These are phyloP conservation scores for Celoporthe dispersa DNA, from an alignment of 2,329 filamentous ascomycete genomes.

Conservation along the genomic window DNA sequence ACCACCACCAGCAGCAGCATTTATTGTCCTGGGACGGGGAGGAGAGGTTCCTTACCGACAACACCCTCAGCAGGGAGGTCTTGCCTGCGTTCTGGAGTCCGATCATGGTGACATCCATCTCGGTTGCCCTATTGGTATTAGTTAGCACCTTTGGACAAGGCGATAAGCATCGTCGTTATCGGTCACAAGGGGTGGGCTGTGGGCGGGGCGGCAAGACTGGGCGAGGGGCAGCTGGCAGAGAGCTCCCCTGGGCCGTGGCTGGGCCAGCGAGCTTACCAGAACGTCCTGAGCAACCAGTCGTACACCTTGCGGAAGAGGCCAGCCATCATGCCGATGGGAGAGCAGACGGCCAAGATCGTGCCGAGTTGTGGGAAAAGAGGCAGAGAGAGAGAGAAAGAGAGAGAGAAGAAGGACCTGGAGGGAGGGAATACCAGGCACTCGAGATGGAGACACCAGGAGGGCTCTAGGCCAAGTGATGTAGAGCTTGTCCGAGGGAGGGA, in stretches of 20 bases:
- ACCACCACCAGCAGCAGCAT: neutral
- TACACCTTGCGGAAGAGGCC: slow-evolving; percentile 93
- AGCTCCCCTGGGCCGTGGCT: neutral
- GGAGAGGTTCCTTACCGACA: slow-evolving; percentile 73
- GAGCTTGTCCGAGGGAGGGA: slow-evolving; percentile 33
- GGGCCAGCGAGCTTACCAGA: slow-evolving; percentile 71
- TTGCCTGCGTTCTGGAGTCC: slow-evolving; percentile 98
- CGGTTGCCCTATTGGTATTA: slow-evolving; percentile 74
- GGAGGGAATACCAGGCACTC: slow-evolving; percentile 22
- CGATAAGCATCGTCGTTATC: slow-evolving; percentile 14
- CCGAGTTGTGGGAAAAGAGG: slow-evolving; percentile 10
- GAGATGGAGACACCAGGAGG: slow-evolving; percentile 4
- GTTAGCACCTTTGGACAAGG: slow-evolving; percentile 17
- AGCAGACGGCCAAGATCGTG: slow-evolving; percentile 10
- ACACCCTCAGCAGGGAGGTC: slow-evolving; percentile 88
- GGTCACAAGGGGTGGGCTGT: neutral
- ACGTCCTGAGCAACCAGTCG: slow-evolving; percentile 96
- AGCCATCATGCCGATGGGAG: slow-evolving; percentile 68
- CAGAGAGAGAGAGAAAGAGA: slow-evolving; percentile 6
- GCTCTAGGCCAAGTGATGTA: slow-evolving; percentile 28
- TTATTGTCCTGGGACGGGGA: neutral
- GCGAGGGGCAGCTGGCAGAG: slow-evolving; percentile 34
- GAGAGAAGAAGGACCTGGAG: slow-evolving; percentile 10
- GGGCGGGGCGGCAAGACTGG: slow-evolving; percentile 30
- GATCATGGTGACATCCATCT: slow-evolving; percentile 99